Evolutionary conservation across 1,284 basidiomycete species (phyloP), one percentile per base, ranked within the genome.

Genomic region (Trametes polyzona): DNA sequence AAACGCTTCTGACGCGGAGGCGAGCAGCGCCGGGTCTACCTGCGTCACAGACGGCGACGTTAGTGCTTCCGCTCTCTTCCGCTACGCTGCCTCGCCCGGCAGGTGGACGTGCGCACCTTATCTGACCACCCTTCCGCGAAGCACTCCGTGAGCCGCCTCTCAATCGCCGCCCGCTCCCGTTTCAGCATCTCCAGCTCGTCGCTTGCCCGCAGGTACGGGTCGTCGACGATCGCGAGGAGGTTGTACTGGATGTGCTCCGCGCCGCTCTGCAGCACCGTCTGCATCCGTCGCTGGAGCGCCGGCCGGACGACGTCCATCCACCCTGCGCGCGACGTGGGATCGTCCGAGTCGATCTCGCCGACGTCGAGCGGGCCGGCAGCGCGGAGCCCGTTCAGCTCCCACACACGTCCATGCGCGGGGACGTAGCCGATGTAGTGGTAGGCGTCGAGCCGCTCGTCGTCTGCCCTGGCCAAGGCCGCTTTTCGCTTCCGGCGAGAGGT

Each of bases 351-450:
- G 14, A 84, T 66, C 64, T 83, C 83, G 27, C 83, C 84, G 24
- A 86, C 83, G 66, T 86, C 83, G 5, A 87, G 70, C 2, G 84
- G 83, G 0, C 81, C 83, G 4, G 65, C 51, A 4, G 55, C 30
- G 37, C 71, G 68, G 35, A 75, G 63, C 7, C 75, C 74, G 56
- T 77, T 73, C 47, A 87, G 77, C 67, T 87, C 84, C 83, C 83
- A 87, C 10, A 86, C 83, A 61, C 84, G 83, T 3, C 83, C 83
- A 59, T 78, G 73, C 0, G 79, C 78, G 5, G 84, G 83, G 24
- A 86, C 81, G 62, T 86, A 87, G 11, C 82, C 83, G 56, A 86
- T 84, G 73, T 84, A 87, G 65, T 87, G 84, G 69, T 80, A 87
- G 0, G 74, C 73, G 47, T 84, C 83, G 54, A 81, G 74, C 29